Evolutionary conservation across 2,329 filamentous ascomycete genomes (phyloP).

Genomic region (Cladobotryum mycophilum): DNA sequence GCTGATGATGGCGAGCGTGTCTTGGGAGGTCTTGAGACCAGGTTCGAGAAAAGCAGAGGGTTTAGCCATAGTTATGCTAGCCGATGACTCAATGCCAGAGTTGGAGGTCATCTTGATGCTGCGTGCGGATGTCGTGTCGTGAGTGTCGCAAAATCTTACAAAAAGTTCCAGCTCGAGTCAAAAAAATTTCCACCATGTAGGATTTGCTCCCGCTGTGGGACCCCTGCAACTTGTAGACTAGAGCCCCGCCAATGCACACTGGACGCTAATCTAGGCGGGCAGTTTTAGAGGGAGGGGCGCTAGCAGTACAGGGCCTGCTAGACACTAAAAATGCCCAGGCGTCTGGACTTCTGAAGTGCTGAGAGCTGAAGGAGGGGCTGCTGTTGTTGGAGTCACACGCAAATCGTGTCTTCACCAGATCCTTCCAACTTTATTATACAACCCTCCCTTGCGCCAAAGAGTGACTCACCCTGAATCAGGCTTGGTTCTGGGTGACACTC

Average conservation of each 20-base stretch:
- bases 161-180: not conserved
- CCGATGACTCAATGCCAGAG: not conserved
- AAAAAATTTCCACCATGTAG: not conserved
- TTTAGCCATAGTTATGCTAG: constrained; percentile 26
- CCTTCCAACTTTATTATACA: not conserved
- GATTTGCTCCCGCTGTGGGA: not conserved
- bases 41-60: constrained; percentile 75
- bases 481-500: not conserved
- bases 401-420: not conserved
- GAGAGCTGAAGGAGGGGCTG: not conserved
- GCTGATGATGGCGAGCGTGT: constrained; percentile 75
- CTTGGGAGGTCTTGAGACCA: constrained; percentile 52
- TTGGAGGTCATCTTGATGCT: not conserved
- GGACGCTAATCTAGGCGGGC: not conserved
- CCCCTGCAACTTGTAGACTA: not conserved
- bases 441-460: not conserved
- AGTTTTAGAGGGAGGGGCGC: constrained; percentile 7
- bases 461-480: constrained; percentile 13
- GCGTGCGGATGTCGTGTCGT: not conserved
- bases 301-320: constrained; percentile 2
- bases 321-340: constrained; percentile 1
- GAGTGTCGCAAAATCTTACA: not conserved
- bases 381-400: not conserved
- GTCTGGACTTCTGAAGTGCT: not conserved
- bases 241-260: not conserved